Percentiles rank a stretch among this genome's conserved stretches.
Conservation (phyloP, 1,139 yeast genomes). For the Hyphopichia pseudoburtonii region DNA sequence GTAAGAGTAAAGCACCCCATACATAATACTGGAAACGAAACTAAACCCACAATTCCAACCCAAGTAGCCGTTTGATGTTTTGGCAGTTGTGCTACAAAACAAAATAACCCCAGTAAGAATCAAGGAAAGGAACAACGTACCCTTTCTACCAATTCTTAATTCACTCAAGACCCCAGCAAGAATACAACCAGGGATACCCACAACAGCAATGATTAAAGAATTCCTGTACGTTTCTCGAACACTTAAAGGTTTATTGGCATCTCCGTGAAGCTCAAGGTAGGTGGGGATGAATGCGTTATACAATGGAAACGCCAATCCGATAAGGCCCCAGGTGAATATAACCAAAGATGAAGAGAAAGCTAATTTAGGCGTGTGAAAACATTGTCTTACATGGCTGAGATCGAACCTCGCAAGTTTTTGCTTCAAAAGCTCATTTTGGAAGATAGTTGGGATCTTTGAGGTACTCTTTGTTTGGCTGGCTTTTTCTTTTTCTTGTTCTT, state of each 20-base stretch:
- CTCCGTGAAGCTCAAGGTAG: conserved; percentile 35
- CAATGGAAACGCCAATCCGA: conserved; percentile 47
- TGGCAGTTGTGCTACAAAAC: conserved; percentile 44
- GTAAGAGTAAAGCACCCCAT: conserved; percentile 46
- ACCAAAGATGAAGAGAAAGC: conserved; percentile 36
- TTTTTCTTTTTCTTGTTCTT: conserved; percentile 12
- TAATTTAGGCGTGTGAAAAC: conserved; percentile 35
- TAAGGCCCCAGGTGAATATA: conserved; percentile 42
- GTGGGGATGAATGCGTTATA: conserved; percentile 46
- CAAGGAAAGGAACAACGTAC: conserved; percentile 33
- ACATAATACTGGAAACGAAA: conserved; percentile 42
- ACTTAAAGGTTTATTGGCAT: conserved; percentile 30
- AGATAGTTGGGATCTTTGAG: conserved; percentile 5
- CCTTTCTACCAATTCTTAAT: conserved; percentile 40
- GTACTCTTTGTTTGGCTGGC: too few relatives aligned
- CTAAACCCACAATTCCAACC: conserved; percentile 48
- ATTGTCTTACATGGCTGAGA: conserved; percentile 31
- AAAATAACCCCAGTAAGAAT: conserved; percentile 40
- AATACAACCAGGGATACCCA: conserved; percentile 44
- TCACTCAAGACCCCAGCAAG: conserved; percentile 42
- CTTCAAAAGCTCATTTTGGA: conserved; percentile 21
- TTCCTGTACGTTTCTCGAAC: conserved; percentile 40
- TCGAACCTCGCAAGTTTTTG: conserved; percentile 29
- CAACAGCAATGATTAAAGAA: conserved; percentile 38
- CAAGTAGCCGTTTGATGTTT: conserved; percentile 34